Evolutionary conservation across 2,329 filamentous ascomycete species (phyloP), one percentile per base, ranked within the genome.

Genomic region (Penicillium digitatum): DNA sequence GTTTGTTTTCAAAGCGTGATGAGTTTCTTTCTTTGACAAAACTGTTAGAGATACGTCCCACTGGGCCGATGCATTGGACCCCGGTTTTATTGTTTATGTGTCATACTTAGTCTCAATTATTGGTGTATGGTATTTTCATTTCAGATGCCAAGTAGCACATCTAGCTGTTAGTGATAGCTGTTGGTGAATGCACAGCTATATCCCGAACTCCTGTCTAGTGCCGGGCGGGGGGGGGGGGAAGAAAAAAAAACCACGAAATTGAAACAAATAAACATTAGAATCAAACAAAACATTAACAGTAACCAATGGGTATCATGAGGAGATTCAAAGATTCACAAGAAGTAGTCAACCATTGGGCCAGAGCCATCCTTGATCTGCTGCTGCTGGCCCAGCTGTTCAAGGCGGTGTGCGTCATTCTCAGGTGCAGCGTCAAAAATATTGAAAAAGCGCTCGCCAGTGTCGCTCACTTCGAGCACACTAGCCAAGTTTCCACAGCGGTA

Each of bases 391-490:
- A 94, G 90, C 67, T 88, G 82, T 70, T 96, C 91, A 68, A 77
- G 76, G 50, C 95, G 89, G 71, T 95, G 89, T 63, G 87, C 77
- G 71, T 97, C 93, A 68, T 99, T 76, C 74, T 99, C 94, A 2
- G 94, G 94, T 27, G 94, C 93, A 3, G 94, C 94, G 54, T 95
- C 90, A 72, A 99, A 99, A 24, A 97, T 92, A 71, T 99, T 99
- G 79, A 97, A 99, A 74, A 90, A 96, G 56, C 93, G 82, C 74
- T 96, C 91, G 35, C 94, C 93, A 0, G 87, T 87, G 69, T 96
- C 91, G 72, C 90, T 93, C 55, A 99, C 94, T 76, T 99, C 94
- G 35, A 99, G 81, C 43, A 99, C 94, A 73, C 91, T 96, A 9
- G 94, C 94, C 83, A 97, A 87, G 72, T 99, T 99, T 44, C 94